A percentile compares a stretch with the other conserved stretches of the same genome.
Evolutionary conservation across 805 yeast species (phyloP).

Genomic region (Candida orba): DNA sequence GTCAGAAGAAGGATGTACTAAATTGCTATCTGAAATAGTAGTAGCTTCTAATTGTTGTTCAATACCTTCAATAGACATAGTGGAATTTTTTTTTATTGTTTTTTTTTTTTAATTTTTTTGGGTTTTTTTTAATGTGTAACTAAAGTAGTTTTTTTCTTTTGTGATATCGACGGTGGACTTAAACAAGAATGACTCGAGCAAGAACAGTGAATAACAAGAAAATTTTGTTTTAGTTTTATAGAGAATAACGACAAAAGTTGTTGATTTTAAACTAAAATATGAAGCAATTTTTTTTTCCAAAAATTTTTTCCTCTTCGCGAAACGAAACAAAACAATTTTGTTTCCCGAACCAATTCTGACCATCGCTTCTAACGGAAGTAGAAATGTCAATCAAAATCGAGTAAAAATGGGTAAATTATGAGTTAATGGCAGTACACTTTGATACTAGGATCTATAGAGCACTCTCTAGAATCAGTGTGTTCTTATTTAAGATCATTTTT

Average conservation of each 20-base stretch:
- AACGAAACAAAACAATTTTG: neutral
- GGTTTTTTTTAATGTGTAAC: conserved; percentile 9
- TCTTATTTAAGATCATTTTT: no score
- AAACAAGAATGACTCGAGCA: neutral
- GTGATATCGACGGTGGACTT: no score
- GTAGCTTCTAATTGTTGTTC: conserved; percentile 42
- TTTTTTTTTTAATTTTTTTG: conserved; percentile 11
- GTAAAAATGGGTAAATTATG: no score
- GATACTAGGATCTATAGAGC: no score
- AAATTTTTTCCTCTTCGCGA: neutral
- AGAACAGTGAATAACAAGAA: neutral
- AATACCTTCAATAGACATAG: conserved; percentile 34
- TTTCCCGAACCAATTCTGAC: neutral
- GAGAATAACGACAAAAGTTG: conserved; percentile 4
- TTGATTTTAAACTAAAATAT: neutral
- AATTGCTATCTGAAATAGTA: conserved; percentile 29
- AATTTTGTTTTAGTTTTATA: neutral
- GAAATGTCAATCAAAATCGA: no score
- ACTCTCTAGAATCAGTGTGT: no score
- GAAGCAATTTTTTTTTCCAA: neutral
- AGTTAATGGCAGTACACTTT: no score
- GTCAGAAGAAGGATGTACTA: conserved; percentile 25
- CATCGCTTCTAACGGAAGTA: no score
- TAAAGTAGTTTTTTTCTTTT: neutral
- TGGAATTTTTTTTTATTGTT: conserved; percentile 8